A percentile compares a stretch with the other conserved stretches of the same genome.
Conservation (phyloP, 306 rosid genomes). For the Macrotyloma uniflorum region DNA sequence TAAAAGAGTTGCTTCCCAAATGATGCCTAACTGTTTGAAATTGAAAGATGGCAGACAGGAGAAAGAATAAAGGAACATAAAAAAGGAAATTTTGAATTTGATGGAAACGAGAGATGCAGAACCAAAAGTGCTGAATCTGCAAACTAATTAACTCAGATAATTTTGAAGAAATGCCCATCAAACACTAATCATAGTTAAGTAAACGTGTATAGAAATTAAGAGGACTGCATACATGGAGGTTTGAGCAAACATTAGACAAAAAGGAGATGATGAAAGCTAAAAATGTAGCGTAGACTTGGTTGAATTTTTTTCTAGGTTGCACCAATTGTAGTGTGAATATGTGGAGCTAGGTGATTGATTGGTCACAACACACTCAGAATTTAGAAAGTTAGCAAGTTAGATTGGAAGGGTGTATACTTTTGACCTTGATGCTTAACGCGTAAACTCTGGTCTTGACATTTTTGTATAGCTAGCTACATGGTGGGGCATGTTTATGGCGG, state of each 20-base stretch:
- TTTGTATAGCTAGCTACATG: background rate
- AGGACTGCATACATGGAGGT: background rate
- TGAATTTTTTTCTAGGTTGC: background rate
- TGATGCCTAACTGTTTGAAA: slow-evolving; percentile 28
- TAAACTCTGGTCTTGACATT: background rate
- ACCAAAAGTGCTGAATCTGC: background rate
- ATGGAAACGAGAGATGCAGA: background rate
- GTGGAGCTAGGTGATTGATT: background rate
- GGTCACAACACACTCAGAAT: background rate
- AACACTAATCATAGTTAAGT: background rate
- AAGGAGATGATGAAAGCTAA: too few species aligned
- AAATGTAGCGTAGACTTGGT: background rate
- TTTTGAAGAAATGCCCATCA: background rate
- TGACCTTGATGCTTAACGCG: slow-evolving; percentile 36
- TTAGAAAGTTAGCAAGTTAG: background rate
- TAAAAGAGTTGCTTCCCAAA: background rate
- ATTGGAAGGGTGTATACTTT: slow-evolving; percentile 11
- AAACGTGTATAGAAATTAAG: background rate
- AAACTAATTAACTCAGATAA: background rate
- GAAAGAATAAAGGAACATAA: background rate
- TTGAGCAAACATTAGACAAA: background rate
- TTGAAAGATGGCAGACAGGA: background rate
- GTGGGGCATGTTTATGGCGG: slow-evolving; percentile 15
- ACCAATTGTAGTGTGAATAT: background rate
- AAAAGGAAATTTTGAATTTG: background rate